Base-by-base conservation (phyloP, 441 rosid species). In the Mallotus japonicus region DNA sequence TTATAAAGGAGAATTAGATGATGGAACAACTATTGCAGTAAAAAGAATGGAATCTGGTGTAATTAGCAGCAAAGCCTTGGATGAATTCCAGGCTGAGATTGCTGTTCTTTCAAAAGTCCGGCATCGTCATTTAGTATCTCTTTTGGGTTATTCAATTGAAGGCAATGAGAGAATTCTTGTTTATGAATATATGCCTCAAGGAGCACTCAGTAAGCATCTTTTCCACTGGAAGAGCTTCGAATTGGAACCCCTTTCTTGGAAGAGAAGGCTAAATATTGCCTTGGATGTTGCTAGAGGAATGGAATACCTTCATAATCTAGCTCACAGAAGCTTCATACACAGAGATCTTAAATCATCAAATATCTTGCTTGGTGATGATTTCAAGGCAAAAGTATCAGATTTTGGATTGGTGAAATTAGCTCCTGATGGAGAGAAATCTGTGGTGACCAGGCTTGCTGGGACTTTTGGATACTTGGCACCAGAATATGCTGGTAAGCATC, bases 391-490 rank as follows among this genome's bases (percentile, higher is more conserved):
- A 82, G 85, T 90, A 75, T 86, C 93, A 6, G 96, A 90, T 73
- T 90, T 90, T 19, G 96, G 96, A 54, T 77, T 90, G 77, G 96
- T 90, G 66, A 88, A 87, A 82, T 90, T 88, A 66, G 96, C 96
- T 58, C 96, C 96, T 34, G 85, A 90, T 59, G 87, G 90, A 7
- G 85, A 87, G 74, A 86, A 85, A 69, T 88, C 96, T 24, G 77
- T 90, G 13, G 87, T 74, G 49, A 90, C 96, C 15, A 81, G 89
- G 79, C 91, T 90, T 73, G 96, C 93, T 7, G 96, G 96, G 32
- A 90, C 93, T 57, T 89, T 87, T 73, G 96, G 96, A 65, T 90
- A 90, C 81, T 79, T 90, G 63, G 96, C 96, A 17, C 96, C 96
- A 34, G 96, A 90, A 77, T 90, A 90, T 81, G 96, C 96, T 14